A percentile compares a stretch with the other conserved stretches of the same genome.
Evolutionary conservation across 768 basidiomycete species (phyloP).

Genomic region (Cystofilobasidium capitatum): DNA sequence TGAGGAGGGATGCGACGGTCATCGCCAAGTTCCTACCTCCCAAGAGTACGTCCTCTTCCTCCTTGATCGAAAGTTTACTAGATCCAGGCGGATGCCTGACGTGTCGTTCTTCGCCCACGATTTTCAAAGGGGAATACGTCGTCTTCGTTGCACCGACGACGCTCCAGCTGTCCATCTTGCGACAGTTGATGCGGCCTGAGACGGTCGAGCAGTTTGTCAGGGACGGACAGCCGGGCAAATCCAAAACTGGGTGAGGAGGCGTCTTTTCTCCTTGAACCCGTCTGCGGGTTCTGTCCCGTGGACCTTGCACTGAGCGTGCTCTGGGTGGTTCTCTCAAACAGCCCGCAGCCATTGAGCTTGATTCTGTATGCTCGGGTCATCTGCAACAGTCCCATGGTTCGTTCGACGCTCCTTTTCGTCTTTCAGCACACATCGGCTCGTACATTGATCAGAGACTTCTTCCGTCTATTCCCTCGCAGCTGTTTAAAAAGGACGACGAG

Average conservation of each 20-base stretch:
- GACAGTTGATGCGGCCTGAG: conserved; percentile 61
- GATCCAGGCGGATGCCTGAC: too few relatives aligned
- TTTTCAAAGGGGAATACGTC: conserved; percentile 77
- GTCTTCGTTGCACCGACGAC: conserved; percentile 83
- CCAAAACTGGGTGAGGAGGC: background rate
- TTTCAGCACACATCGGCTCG: too few relatives aligned
- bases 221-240: conserved; percentile 44
- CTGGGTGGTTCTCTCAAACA: conserved; percentile 2
- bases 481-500: conserved; percentile 1
- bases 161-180: conserved; percentile 73
- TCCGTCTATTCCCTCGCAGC: too few relatives aligned
- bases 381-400: conserved; percentile 79
- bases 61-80: too few relatives aligned
- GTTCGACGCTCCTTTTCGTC: conserved; percentile 37
- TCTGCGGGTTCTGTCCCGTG: too few relatives aligned
- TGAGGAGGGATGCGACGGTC: conserved; percentile 76
- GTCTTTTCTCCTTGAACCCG: background rate
- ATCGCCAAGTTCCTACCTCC: conserved; percentile 78
- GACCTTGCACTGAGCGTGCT: background rate
- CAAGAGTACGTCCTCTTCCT: conserved; percentile 53
- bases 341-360: conserved; percentile 11
- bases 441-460: too few relatives aligned
- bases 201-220: conserved; percentile 60
- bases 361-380: conserved; percentile 74
- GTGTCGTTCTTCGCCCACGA: conserved; percentile 3